phyloP scores from a whole-genome alignment of 176 grass and related monocot species.

The Zea mays region DNA sequence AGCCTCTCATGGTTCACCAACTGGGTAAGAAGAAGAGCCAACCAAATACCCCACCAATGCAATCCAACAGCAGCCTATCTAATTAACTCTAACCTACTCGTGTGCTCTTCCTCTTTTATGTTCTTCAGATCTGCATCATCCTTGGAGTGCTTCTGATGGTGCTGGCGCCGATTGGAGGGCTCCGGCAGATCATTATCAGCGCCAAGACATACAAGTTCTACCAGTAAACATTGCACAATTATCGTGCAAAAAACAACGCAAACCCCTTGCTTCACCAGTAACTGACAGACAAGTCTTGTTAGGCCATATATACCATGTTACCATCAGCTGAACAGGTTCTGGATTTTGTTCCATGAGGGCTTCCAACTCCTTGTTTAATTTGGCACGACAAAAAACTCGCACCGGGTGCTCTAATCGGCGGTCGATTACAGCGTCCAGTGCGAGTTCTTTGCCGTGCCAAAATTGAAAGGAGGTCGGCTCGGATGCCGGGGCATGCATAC shows the following conservation, averaged over 20 bases:
- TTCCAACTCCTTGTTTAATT: neutral
- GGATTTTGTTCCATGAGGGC: neutral
- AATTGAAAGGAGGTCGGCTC: no score
- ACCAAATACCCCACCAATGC: no score
- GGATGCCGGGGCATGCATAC: neutral
- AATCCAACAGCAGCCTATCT: no score
- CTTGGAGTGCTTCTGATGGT: constrained; percentile 77
- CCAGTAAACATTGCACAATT: constrained; percentile 1
- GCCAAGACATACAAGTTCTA: constrained; percentile 68
- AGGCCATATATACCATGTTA: neutral
- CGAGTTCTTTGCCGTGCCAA: constrained; percentile 2
- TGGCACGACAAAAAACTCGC: neutral
- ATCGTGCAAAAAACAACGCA: no score
- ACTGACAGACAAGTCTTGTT: neutral
- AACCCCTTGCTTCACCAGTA: neutral
- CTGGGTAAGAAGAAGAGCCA: constrained; percentile 53
- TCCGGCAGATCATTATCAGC: constrained; percentile 61
- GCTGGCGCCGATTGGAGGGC: constrained; percentile 73
- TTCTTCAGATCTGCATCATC: constrained; percentile 77
- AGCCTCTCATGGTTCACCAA: constrained; percentile 83
- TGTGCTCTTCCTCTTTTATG: neutral
- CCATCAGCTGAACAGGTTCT: neutral
- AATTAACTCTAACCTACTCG: no score
- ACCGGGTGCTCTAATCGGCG: neutral
- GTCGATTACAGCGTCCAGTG: neutral